Evolutionary conservation across 148 eudicot species (phyloP), one percentile per base, ranked within the genome.

Genomic region (Spergularia marina): DNA sequence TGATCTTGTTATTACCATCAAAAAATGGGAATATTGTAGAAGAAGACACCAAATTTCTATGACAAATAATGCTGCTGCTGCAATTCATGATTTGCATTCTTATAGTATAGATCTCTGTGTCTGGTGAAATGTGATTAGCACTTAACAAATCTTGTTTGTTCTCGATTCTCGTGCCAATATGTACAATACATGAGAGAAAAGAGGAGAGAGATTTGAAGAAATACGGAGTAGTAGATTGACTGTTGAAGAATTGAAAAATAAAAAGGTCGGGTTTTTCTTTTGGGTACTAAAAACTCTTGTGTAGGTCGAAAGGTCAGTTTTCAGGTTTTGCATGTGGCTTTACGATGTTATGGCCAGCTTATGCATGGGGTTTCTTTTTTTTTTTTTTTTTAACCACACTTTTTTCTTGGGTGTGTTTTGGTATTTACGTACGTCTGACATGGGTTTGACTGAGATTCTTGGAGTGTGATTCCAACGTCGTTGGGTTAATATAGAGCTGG

Each of bases 231-330:
- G 49, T 10, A 20, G 53, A 56, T 17, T n/a, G 77, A 72, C 69
- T 20, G 34, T 64, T 70, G 66, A 36, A 25, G 60, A 65, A 67
- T 62, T 63, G 36, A 39, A 64, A 30, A 11, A 12, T 20, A 67
- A 72, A 20, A 14, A 73, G 61, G 74, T 52, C 21, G 14, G 68
- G 12, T 44, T n/a, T 2, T 30, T 52, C 3, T 12, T 12, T 9
- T n/a, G 12, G 59, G 53, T n/a, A 55, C 1, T 9, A 44, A 0
- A 54, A 68, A 52, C 85, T 76, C 56, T 83, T 76, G 49, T 67
- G 1, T 60, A 73, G 55, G 54, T 30, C 49, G 51, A 83, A 83
- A 72, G 75, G 85, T 64, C 85, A 76, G 65, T 68, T 56, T 30
- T 76, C 17, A 10, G 65, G 17, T 10, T 41, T 11, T 14, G 51